Evolutionary conservation across 1,139 yeast species (phyloP), one percentile per base, ranked within the genome.

Genomic region (Hemisphaericaspora xylanilytica): DNA sequence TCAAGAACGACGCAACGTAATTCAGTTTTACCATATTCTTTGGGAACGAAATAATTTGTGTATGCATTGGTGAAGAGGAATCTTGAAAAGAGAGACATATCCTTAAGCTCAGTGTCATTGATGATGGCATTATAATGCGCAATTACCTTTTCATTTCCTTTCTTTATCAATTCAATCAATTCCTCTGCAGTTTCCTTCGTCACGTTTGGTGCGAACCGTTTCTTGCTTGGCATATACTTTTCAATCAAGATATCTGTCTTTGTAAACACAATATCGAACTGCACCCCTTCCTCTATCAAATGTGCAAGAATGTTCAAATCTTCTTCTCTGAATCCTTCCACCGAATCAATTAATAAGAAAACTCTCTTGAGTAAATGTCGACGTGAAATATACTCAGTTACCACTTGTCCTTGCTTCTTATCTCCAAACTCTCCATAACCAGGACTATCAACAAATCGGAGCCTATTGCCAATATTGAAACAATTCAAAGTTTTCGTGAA

Each of bases 361-460:
- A 80, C 81, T 43, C 80, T 70, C 28, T 75, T 63, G 21, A 89
- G 63, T 27, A 70, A 73, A 32, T 66, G 58, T 37, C 94, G 66
- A 13, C 72, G 63, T 17, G 61, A 57, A 8, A 88, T 59, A 52
- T 87, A 88, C 28, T 79, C 77, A 48, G 80, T 54, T 1, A 85
- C 84, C 34, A 82, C 69, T 37, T 74, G 62, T 1, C 96, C 96
- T 54, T 88, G 95, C 45, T 67, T 61, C n/a, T 53, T 56, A 17
- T 70, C 70, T 2, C 82, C 89, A 49, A 67, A 75, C 17, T 61
- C 67, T 2, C 97, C 97, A 55, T 88, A 88, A 0, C 97, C 97
- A 0, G 97, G 96, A 28, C 88, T 78, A 55, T 88, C 97, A 2
- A 88, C 75, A 6, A 88, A 53, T 42, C 88, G 65, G 34, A 88